These are phyloP conservation scores for Fusarium temperatum DNA, from an alignment of 2,329 filamentous ascomycete species.

Conservation along the genomic window DNA sequence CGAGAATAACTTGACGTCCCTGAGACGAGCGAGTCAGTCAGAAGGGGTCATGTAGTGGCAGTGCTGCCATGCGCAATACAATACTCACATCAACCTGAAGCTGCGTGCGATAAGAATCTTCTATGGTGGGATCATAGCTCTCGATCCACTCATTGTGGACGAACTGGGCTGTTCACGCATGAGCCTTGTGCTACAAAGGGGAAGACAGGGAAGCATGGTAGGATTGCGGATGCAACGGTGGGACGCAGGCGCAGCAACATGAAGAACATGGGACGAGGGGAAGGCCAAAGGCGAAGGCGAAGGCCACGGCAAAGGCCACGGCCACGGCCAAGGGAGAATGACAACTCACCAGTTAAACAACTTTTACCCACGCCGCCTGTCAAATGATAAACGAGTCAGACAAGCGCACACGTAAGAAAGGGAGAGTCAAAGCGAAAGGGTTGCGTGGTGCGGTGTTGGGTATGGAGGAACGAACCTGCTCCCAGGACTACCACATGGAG, in stretches of 20 bases:
- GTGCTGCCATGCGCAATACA: slow-evolving; percentile 48
- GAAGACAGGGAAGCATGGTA: slow-evolving; percentile 23
- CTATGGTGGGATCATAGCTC: slow-evolving; percentile 82
- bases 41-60: slow-evolving; percentile 11
- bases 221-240: slow-evolving; percentile 20
- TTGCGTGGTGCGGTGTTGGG: slow-evolving; percentile 8
- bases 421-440: background rate
- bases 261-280: slow-evolving; percentile 19
- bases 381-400: slow-evolving; percentile 45
- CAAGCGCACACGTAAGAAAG: slow-evolving; percentile 20
- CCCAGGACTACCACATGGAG: slow-evolving; percentile 86
- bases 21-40: slow-evolving; percentile 53
- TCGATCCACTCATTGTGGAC: slow-evolving; percentile 96
- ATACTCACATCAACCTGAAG: slow-evolving; percentile 82
- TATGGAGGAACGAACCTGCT: slow-evolving; percentile 70
- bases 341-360: slow-evolving; percentile 80
- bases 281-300: background rate
- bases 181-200: slow-evolving; percentile 25
- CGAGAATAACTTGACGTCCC: slow-evolving; percentile 87
- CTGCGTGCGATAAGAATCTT: slow-evolving; percentile 79
- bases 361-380: slow-evolving; percentile 90
- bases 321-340: background rate
- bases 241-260: slow-evolving; percentile 17
- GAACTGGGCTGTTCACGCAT: slow-evolving; percentile 74
- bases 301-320: background rate